Evolutionary conservation across 2,329 filamentous ascomycete species (phyloP), one percentile per base, ranked within the genome.

Genomic region (Ilyonectria sp.): DNA sequence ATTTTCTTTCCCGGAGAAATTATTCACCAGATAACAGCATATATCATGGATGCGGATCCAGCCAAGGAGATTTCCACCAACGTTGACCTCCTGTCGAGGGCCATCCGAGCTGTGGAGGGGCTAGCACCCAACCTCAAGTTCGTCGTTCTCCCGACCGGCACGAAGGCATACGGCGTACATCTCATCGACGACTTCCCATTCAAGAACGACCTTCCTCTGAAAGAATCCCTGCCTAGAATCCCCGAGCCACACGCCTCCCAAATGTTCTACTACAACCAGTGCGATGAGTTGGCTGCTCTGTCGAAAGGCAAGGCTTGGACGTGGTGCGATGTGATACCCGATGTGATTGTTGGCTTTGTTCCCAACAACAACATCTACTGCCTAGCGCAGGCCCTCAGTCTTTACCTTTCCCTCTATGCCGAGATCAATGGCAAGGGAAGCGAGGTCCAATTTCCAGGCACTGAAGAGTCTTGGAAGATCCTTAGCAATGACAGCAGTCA

Each of bases 251-350:
- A 79, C 56, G 80, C 80, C 1, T 80, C 80, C 11, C 77, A 83
- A 65, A 81, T 85, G 67, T 85, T 85, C 75, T 85, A 85, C 74
- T 85, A 85, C 70, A 76, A 72, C n/a, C 82, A 85, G 73, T 78
- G 80, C 21, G 83, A 85, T 67, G 72, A 82, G 57, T 73, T 85
- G 21, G 74, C 76, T 29, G 65, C 76, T 37, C 71, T 80, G 50
- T 74, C 77, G 11, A 70, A 77, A 58, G 80, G 79, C 2, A 83
- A 84, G 73, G 26, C 65, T 0, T 85, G 83, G 83, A 80, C 76
- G 13, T 85, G 81, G 79, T 81, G 79, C 67, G 82, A 84, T 63
- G 77, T 84, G 17, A 80, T 82, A 7, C 83, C 83, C 0, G 83
- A 85, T 65, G 74, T 80, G 37, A 83, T 86, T 65, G 71, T 78